These are phyloP conservation scores for Sporormia fimetaria DNA, from an alignment of 495 filamentous ascomycete species.

Conservation along the genomic window DNA sequence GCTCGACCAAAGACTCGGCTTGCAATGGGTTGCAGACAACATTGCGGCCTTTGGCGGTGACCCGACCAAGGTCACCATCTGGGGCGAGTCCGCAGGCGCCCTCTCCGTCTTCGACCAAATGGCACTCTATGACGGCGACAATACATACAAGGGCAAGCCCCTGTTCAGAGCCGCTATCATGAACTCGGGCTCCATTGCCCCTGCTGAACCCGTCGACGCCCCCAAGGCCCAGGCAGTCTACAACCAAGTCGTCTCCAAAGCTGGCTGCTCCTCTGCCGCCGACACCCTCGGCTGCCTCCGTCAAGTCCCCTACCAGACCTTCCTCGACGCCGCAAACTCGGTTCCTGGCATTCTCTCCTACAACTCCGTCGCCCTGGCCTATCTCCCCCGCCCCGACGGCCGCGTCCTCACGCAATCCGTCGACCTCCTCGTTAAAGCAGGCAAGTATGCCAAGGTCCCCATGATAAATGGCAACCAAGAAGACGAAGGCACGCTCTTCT, in stretches of 20 bases:
- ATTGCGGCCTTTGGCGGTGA: conserved; percentile 33
- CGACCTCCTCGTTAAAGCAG: conserved; percentile 30
- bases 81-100: conserved; percentile 61
- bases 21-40: conserved; percentile 33
- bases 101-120: conserved; percentile 47
- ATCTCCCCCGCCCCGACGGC: conserved; percentile 36
- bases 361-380: conserved; percentile 38
- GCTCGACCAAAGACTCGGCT: conserved; percentile 29
- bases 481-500: conserved; percentile 45
- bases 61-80: conserved; percentile 48
- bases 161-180: conserved; percentile 63
- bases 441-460: conserved; percentile 24
- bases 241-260: conserved; percentile 43
- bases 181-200: conserved; percentile 56
- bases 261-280: conserved; percentile 45
- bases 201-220: conserved; percentile 53
- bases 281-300: conserved; percentile 57
- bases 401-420: conserved; percentile 38
- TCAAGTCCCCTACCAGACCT: conserved; percentile 44
- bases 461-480: conserved; percentile 27
- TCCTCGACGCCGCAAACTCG: conserved; percentile 54
- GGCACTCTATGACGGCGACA: conserved; percentile 53
- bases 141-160: conserved; percentile 55
- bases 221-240: conserved; percentile 53
- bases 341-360: conserved; percentile 52